These are phyloP conservation scores for Phaffomyces thermotolerans DNA, from an alignment of 805 yeast genomes.

Conservation along the genomic window DNA sequence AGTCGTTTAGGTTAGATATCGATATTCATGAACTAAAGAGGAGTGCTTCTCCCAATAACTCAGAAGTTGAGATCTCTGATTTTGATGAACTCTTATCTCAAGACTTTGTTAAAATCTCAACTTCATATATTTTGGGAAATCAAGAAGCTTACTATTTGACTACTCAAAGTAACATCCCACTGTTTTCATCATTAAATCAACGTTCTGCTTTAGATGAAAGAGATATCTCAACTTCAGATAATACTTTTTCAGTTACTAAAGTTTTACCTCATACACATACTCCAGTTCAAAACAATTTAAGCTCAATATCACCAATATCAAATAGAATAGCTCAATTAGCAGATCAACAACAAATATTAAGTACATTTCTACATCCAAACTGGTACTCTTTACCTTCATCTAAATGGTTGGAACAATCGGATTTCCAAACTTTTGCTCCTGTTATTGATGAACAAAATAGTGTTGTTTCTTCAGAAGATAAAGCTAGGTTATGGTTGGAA, in stretches of 20 bases:
- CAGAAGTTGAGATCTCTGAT: conserved; percentile 17
- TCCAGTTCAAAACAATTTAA: conserved; percentile 23
- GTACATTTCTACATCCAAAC: conserved; percentile 50
- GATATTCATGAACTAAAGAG: conserved; percentile 13
- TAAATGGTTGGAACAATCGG: conserved; percentile 52
- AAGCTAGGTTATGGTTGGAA: conserved; percentile 47
- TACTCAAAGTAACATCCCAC: conserved; percentile 60
- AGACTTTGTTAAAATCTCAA: conserved; percentile 56
- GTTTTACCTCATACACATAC: conserved; percentile 46
- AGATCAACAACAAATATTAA: conserved; percentile 35
- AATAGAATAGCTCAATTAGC: conserved; percentile 14
- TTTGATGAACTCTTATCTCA: conserved; percentile 34
- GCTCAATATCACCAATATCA: conserved; percentile 22
- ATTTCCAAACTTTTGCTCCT: conserved; percentile 58
- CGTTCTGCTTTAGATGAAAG: conserved; percentile 74
- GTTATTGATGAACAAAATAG: conserved; percentile 51
- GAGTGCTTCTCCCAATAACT: conserved; percentile 3
- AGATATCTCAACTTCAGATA: conserved; percentile 58
- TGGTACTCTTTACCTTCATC: conserved; percentile 61
- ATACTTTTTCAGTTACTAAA: conserved; percentile 51
- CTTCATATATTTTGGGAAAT: conserved; percentile 41
- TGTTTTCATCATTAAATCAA: conserved; percentile 67
- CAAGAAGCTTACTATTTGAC: conserved; percentile 60
- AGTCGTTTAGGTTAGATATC: conserved; percentile 40
- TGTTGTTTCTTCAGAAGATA: conserved; percentile 43